Conservation (phyloP, 805 yeast genomes). For the Candida namnaoensis region DNA sequence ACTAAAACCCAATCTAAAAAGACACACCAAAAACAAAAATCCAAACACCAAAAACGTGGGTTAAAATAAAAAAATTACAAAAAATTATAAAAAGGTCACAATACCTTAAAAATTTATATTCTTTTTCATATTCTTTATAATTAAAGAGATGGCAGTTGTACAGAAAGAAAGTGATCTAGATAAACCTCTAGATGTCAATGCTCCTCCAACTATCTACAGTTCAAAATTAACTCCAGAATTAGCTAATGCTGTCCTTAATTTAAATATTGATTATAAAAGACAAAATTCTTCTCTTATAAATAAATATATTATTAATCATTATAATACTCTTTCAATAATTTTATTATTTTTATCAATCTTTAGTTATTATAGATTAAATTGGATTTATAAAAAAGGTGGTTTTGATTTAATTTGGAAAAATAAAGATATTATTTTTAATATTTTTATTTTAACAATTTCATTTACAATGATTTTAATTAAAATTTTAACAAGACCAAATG, state of each 20-base stretch:
- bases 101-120: no score
- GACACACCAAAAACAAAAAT: no score
- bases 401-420: slow-evolving; percentile 7
- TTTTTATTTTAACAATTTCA: slow-evolving; percentile 30
- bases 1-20: no score
- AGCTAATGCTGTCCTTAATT: slow-evolving; percentile 49
- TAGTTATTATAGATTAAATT: slow-evolving; percentile 9
- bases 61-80: no score
- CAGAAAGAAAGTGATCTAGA: slow-evolving; percentile 47
- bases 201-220: slow-evolving; percentile 43
- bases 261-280: slow-evolving; percentile 48
- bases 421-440: slow-evolving; percentile 14
- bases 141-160: neutral
- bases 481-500: slow-evolving; percentile 32
- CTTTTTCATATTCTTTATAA: no score
- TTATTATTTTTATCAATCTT: neutral
- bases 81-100: no score
- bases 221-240: slow-evolving; percentile 44
- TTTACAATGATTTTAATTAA: slow-evolving; percentile 31
- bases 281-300: slow-evolving; percentile 18
- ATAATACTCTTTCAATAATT: slow-evolving; percentile 24
- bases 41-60: no score
- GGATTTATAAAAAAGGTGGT: slow-evolving; percentile 8
- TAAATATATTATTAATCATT: slow-evolving; percentile 35
- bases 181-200: slow-evolving; percentile 43